These are phyloP conservation scores for Protomyces inouyei DNA, from an alignment of 1,139 yeast genomes.

Conservation along the genomic window DNA sequence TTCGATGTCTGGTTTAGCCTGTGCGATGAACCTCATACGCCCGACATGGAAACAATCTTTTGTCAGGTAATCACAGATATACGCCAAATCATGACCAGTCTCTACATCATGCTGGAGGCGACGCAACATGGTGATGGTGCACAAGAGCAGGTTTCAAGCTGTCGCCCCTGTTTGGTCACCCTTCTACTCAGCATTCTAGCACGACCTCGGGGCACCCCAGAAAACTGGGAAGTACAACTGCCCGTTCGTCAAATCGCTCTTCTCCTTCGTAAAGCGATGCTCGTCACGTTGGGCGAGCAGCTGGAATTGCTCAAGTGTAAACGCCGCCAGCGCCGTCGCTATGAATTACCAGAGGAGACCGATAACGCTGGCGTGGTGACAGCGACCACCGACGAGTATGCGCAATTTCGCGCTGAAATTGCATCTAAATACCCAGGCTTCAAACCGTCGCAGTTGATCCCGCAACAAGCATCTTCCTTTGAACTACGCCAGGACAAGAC, in stretches of 20 bases:
- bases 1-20: background rate
- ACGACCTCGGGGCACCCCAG: conserved; percentile 1
- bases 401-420: conserved; percentile 70
- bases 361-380: conserved; percentile 39
- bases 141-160: conserved; percentile 26
- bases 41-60: background rate
- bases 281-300: conserved; percentile 63
- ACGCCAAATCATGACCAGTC: conserved; percentile 44
- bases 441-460: conserved; percentile 40
- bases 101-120: conserved; percentile 49
- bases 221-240: background rate
- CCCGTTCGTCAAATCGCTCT: conserved; percentile 39
- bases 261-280: conserved; percentile 55
- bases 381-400: conserved; percentile 75
- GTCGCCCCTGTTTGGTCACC: background rate
- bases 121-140: conserved; percentile 37
- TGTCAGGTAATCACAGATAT: background rate
- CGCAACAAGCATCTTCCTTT: background rate
- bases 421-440: conserved; percentile 70
- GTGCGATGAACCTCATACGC: background rate
- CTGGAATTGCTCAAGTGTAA: conserved; percentile 48
- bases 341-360: conserved; percentile 43
- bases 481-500: background rate
- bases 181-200: conserved; percentile 1
- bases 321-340: conserved; percentile 46